These are phyloP conservation scores for Pelargonium fulgidum DNA, from an alignment of 441 rosid species.

Conservation along the genomic window DNA sequence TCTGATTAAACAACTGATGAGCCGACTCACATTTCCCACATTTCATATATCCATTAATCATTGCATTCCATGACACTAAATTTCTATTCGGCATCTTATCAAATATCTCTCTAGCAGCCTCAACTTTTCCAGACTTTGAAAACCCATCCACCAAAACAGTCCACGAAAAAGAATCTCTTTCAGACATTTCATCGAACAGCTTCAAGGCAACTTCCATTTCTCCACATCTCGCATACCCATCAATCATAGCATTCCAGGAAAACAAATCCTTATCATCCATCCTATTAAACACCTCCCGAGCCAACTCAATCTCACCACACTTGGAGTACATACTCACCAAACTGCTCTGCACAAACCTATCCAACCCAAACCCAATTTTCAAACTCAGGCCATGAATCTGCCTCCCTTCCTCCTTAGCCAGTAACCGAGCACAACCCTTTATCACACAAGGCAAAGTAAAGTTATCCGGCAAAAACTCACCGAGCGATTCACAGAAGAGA, in stretches of 20 bases:
- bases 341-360: conserved; percentile 49
- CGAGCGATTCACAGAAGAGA: conserved; percentile 31
- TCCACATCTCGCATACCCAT: conserved; percentile 37
- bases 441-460: conserved; percentile 44
- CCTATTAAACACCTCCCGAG: conserved; percentile 37
- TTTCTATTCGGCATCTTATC: conserved; percentile 39
- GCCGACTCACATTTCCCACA: conserved; percentile 34
- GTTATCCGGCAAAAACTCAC: conserved; percentile 29
- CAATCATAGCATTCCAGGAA: conserved; percentile 44
- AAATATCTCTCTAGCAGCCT: conserved; percentile 42
- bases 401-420: conserved; percentile 37
- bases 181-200: conserved; percentile 46
- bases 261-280: conserved; percentile 41
- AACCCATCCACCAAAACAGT: conserved; percentile 46
- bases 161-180: conserved; percentile 45
- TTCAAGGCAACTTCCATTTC: conserved; percentile 31
- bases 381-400: conserved; percentile 44
- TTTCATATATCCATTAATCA: conserved; percentile 47
- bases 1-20: conserved; percentile 26
- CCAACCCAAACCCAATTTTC: conserved; percentile 35
- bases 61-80: conserved; percentile 42
- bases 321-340: conserved; percentile 41
- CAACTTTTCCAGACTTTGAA: conserved; percentile 32
- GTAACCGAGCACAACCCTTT: conserved; percentile 42
- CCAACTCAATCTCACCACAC: conserved; percentile 35